Evolutionary conservation across 257 asterid species (phyloP), one percentile per base, ranked within the genome.

Genomic region (Solanum appendiculatum): DNA sequence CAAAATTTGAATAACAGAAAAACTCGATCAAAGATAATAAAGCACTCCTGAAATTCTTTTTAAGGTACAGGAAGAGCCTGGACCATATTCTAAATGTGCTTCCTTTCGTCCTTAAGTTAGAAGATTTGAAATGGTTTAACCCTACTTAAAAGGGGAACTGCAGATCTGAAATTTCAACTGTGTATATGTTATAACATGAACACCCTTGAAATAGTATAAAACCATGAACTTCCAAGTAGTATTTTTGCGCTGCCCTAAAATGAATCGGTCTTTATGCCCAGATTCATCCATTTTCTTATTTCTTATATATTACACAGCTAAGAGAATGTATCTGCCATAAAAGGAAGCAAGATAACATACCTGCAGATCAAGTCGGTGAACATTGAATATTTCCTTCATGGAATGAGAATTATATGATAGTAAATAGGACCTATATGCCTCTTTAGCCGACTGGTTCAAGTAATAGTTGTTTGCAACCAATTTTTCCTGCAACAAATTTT

Each of bases 371-470:
- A 97, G 99, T 60, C 93, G 91, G 88, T 94, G 98, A 46, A 96
- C 96, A 88, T 96, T 93, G 88, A 97, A 97, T 74, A 96, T 96
- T 70, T 97, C 99, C 91, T 97, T 97, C 99, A 93, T 91, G 46
- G 99, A 93, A 89, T 96, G 99, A 4, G 99, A 95, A 88, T 96
- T 94, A 90, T 97, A 97, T 1, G 99, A 96, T 80, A 93, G 92
- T 69, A 97, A 91, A 88, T 95, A 97, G 83, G 98, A 88, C 90
- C 96, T 92, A 92, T 97, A 97, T 6, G 99, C 99, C 69, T 96
- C 99, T 92, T 95, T 97, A 42, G 99, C 99, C 0, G 97, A 95
- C 92, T 97, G 93, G 86, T 94, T 94, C 90, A 97, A 81, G 85
- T 95, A 89, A 89, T 92, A 94, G 90, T 97, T 97, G 85, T 90